These are phyloP conservation scores for Citrus sinensis DNA, from an alignment of 345 rosid species.

Conservation along the genomic window DVS_A1.0 CM039163.1:2728501-2729000, in stretches of 20 bases:
- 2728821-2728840: too few species aligned
- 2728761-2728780: too few species aligned
- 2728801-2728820: too few species aligned
- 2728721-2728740: background rate
- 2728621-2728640: background rate
- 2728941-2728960: background rate
- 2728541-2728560: too few species aligned
- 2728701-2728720: background rate
- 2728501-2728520: too few species aligned
- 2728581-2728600: background rate
- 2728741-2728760: background rate
- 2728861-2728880: background rate
- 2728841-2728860: too few species aligned
- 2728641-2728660: background rate
- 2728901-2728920: background rate
- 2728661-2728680: background rate
- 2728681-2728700: too few species aligned
- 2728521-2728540: too few species aligned
- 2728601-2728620: background rate
- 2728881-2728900: background rate
- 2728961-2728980: background rate
- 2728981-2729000: background rate
- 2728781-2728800: too few species aligned
- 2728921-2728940: too few species aligned
- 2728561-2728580: too few species aligned